Evolutionary conservation across 306 rosid species (phyloP), one percentile per base, ranked within the genome.

Genomic region (Hippophae gyantsensis): DNA sequence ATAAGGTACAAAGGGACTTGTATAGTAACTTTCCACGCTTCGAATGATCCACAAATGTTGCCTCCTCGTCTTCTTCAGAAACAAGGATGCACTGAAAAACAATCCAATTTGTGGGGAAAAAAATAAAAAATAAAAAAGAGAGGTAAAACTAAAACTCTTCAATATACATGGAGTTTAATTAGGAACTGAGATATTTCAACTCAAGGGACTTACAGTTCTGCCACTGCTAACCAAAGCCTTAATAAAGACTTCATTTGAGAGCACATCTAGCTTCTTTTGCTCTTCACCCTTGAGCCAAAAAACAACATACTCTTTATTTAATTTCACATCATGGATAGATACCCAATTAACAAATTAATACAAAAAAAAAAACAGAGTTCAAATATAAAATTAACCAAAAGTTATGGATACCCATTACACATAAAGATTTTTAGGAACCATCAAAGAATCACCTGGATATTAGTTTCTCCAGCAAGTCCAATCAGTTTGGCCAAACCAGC

Each of bases 381-480:
- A 48, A 6, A n/a, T 13, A 23, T 3, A 62, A 54, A 48, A 12
- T 38, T 40, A 44, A 48, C 13, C 12, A 48, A 10, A 46, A 11
- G 18, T 41, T 42, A 18, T 6, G 41, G 43, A 61, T 48, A 7
- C 56, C 56, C 45, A 32, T 38, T 32, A 8, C 5, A 26, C 25
- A 46, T 43, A 47, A 12, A 59, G 45, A 43, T 18, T 52, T 5
- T 0, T 47, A 6, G 8, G 14, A 60, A 45, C 59, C 48, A 68
- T 13, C 13, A 58, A 72, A 41, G 2, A 62, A 27, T 74, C 76
- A 50, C 98, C 98, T 90, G 98, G 52, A 90, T 81, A 72, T 90
- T 90, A 62, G 98, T 90, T 78, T 88, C 99, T 66, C 99, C 99
- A 45, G 99, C 99, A 67, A 88, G 95, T 69, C 99, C 99, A 68